Conservation (phyloP, 169 alveolate genomes). For the Theileria luwenshuni region DNA sequence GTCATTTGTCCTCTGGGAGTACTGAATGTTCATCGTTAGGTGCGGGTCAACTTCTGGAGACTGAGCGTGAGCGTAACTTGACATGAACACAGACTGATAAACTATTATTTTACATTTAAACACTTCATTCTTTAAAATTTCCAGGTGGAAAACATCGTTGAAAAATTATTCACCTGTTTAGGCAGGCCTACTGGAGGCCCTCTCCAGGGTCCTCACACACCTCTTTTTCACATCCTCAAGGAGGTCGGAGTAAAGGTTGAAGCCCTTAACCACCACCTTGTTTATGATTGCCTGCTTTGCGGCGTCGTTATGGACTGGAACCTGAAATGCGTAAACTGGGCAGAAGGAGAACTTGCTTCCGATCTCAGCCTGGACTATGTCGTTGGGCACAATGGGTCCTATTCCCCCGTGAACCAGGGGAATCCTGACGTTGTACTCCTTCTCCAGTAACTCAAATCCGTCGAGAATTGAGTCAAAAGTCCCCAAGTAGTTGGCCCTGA, state of each 20-base stretch:
- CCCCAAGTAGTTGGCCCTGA: constrained; percentile 79
- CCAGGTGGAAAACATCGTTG: no score
- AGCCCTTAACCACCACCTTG: constrained; percentile 73
- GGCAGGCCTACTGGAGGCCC: background rate
- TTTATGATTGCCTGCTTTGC: constrained; percentile 80
- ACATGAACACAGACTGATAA: no score
- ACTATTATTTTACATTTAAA: constrained; percentile 3
- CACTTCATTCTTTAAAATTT: constrained; percentile 9
- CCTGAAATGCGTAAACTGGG: constrained; percentile 85
- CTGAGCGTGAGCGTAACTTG: no score
- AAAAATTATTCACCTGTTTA: no score
- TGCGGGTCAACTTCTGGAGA: no score
- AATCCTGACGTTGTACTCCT: constrained; percentile 70
- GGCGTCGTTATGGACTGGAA: constrained; percentile 79
- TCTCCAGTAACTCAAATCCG: constrained; percentile 75
- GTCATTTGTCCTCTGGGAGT: constrained; percentile 7
- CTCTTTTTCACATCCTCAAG: constrained; percentile 76
- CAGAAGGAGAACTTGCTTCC: constrained; percentile 78
- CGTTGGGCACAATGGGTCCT: constrained; percentile 83
- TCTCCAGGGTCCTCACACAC: constrained; percentile 35
- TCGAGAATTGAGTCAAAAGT: constrained; percentile 80
- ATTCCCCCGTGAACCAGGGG: constrained; percentile 86
- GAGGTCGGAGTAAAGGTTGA: constrained; percentile 83
- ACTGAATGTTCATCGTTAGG: constrained; percentile 2
- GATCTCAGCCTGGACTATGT: constrained; percentile 85